Conservation (phyloP, 2,329 filamentous ascomycete genomes). For the Aspergillus phoenicis region DNA sequence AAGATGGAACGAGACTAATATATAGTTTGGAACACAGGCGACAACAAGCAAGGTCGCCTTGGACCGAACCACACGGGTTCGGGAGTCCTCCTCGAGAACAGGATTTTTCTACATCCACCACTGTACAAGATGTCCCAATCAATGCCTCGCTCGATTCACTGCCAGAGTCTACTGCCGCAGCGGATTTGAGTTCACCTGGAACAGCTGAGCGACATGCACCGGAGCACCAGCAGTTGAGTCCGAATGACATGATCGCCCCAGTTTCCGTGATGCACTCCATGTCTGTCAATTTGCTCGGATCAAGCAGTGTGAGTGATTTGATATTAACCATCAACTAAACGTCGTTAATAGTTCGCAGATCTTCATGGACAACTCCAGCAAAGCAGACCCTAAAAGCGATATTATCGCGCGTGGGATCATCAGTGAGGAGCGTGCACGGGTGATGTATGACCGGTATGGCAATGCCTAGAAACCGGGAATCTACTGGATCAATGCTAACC, state of each 20-base stretch:
- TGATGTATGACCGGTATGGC: slow-evolving; percentile 38
- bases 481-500: neutral
- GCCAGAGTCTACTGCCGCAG: slow-evolving; percentile 21
- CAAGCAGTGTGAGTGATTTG: slow-evolving; percentile 27
- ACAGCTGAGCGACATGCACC: slow-evolving; percentile 29
- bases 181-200: slow-evolving; percentile 26
- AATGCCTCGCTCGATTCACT: slow-evolving; percentile 27
- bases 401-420: slow-evolving; percentile 37
- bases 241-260: slow-evolving; percentile 42
- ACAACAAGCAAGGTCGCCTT: slow-evolving; percentile 4
- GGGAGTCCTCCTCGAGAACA: slow-evolving; percentile 31
- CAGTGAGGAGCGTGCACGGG: slow-evolving; percentile 35
- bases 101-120: slow-evolving; percentile 29
- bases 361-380: slow-evolving; percentile 34
- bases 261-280: slow-evolving; percentile 39
- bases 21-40: neutral
- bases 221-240: slow-evolving; percentile 38
- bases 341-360: slow-evolving; percentile 22
- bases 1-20: neutral
- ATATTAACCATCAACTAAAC: neutral
- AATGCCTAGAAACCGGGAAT: neutral
- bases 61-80: slow-evolving; percentile 17
- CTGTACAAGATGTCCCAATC: slow-evolving; percentile 22
- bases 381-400: slow-evolving; percentile 33
- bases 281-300: slow-evolving; percentile 38